These are phyloP conservation scores for Trichoderma koningii DNA, from an alignment of 2,329 filamentous ascomycete genomes.

Conservation along the genomic window DNA sequence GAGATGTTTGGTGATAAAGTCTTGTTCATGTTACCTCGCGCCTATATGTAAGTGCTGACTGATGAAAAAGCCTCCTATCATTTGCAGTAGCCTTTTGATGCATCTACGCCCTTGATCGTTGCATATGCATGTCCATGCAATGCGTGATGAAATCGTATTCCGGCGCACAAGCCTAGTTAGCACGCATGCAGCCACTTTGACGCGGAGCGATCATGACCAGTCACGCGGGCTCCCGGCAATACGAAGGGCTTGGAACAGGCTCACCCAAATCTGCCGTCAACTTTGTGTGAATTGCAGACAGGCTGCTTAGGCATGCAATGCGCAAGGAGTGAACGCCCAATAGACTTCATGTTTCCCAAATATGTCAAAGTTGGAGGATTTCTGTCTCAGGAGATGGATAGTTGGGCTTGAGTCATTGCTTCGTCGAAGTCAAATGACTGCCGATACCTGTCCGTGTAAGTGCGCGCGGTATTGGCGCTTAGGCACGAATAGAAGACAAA, in stretches of 20 bases:
- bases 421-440: background rate
- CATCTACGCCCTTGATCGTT: background rate
- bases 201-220: background rate
- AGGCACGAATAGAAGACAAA: too few relatives aligned
- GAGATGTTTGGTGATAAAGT: too few relatives aligned
- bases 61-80: background rate
- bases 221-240: background rate
- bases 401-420: background rate
- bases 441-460: background rate
- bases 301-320: background rate
- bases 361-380: background rate
- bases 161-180: background rate
- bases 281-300: background rate
- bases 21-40: background rate
- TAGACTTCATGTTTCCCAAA: background rate
- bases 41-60: too few relatives aligned
- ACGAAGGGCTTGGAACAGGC: background rate
- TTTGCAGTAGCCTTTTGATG: background rate
- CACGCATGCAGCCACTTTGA: conserved; percentile 6
- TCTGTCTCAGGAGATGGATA: background rate
- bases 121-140: background rate
- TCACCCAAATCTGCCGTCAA: background rate
- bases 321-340: background rate
- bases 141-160: background rate
- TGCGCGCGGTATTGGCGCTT: background rate